phyloP scores from a whole-genome alignment of 257 asterid species.

The Mitragyna speciosa region DNA sequence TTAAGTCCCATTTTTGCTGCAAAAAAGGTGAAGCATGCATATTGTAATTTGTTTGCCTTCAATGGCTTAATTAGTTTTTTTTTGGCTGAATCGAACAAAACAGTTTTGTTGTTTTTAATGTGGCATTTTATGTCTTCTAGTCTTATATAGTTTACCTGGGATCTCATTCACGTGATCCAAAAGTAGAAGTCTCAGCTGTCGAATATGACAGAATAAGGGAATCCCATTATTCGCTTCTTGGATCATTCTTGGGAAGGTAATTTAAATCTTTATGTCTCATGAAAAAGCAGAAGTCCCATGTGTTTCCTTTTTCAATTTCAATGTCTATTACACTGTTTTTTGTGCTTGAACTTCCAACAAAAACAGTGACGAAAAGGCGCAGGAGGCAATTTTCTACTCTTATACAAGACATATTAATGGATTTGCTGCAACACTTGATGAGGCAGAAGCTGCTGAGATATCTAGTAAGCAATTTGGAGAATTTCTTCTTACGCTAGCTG shows the following conservation, averaged over 20 bases:
- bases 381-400: slow-evolving; percentile 75
- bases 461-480: slow-evolving; percentile 48
- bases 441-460: slow-evolving; percentile 53
- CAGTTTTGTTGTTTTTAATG: not conserved
- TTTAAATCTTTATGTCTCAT: not conserved
- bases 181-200: slow-evolving; percentile 28
- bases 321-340: not conserved
- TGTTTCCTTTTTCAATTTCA: not conserved
- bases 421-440: slow-evolving; percentile 84
- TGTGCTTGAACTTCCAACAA: slow-evolving; percentile 4
- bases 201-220: slow-evolving; percentile 63
- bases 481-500: not conserved
- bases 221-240: slow-evolving; percentile 71
- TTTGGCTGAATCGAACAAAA: no score
- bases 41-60: slow-evolving; percentile 17
- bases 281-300: not conserved
- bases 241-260: slow-evolving; percentile 80
- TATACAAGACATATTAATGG: slow-evolving; percentile 88
- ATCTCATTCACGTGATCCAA: slow-evolving; percentile 70
- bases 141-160: slow-evolving; percentile 88
- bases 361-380: slow-evolving; percentile 59
- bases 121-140: slow-evolving; percentile 27
- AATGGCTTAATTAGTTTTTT: no score
- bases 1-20: slow-evolving; percentile 66
- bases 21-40: slow-evolving; percentile 55